Evolutionary conservation across 768 basidiomycete genomes (phyloP), one percentile per base, ranked within the genome.

Genomic region (Cytidiella melzeri): DNA sequence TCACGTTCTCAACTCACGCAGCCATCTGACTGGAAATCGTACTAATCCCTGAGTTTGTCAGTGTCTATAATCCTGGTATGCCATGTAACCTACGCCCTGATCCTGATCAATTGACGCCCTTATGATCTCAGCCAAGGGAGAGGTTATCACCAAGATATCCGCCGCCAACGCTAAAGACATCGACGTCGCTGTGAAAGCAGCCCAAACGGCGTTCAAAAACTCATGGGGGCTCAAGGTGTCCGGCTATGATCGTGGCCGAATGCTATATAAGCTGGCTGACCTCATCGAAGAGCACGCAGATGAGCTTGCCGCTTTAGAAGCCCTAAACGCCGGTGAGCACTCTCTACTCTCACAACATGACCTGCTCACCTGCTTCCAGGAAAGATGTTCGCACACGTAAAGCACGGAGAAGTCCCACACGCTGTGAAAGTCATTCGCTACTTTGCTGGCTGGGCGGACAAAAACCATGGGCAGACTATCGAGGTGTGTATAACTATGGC

Each of bases 371-470:
- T 6, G 11, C 38, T 34, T 15, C 30, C 23, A 38, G 78, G 82
- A 34, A 84, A 84, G 66, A 72, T 75, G 1, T 82, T 71, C 60
- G 25, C 44, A 7, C 69, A 64, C 60, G 72, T 80, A 9, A 76
- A 69, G 49, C 64, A 57, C 15, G 64, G 56, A 0, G 87, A 88
- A 53, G 61, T 87, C 1, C 57, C 60, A 0, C 65, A 64, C 46
- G 64, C 74, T 0, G 70, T 82, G 47, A 67, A 63, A n/a, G 69
- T 70, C 24, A 63, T 91, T 55, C 72, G 79, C 24, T 94, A 93
- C 68, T 96, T 85, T 58, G 89, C 82, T 38, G 92, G 92, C 13
- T 88, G 88, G 83, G 87, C 91, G 18, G 92, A 93, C 71, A 94
- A 94, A 69, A 67, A 73, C 43, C 59, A 62, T 15, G 77, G 75